Base-by-base conservation (phyloP, 768 basidiomycete species). In the Trametopsis cervina region DNA sequence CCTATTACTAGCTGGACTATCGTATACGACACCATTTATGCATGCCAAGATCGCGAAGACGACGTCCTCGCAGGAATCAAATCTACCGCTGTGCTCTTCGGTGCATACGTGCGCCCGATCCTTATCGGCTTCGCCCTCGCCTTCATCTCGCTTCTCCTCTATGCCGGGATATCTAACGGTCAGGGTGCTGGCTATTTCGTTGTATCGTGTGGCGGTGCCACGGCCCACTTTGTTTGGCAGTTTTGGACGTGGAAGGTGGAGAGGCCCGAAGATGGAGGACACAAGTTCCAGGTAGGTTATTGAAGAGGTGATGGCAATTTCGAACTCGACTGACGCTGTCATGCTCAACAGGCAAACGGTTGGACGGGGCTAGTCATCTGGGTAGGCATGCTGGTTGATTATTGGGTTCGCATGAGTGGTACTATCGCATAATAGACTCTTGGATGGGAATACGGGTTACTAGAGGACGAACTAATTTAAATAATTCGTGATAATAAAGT, bases 21-120 rank as follows among this genome's bases (percentile, higher is more conserved):
- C 43, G 61, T 70, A 26, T 76, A 74, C 60, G 74, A 86, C 61
- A 83, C 83, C 6, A 80, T 85, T 51, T 89, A 90, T 59, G 86
- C 84, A 15, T 87, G 83, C 60, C 78, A 88, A 69, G 88, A 90
- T 63, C 81, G 83, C 47, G 64, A 72, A 47, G 88, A 89, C 66
- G 87, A 89, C 62, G 63, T 81, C 35, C 73, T 77, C 43, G 80
- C 77, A 47, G 83, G 83, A n/a, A 78, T 89, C 35, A 78, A 80
- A 51, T 89, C 85, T 5, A 89, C 84, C 21, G 86, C 88, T 0
- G 74, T 89, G 38, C 71, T 85, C 12, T 86, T 85, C 58, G 83
- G 81, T 12, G 63, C 69, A 2, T 72, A 73, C 63, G 78, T 85
- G 25, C 70, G 76, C 2, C 72, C 77, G 0, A 67, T 85, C 50